Percentiles rank a stretch among this genome's conserved stretches.
Evolutionary conservation across 2,329 filamentous ascomycete genomes (phyloP).

Genomic region (Penicillium sp.): DNA sequence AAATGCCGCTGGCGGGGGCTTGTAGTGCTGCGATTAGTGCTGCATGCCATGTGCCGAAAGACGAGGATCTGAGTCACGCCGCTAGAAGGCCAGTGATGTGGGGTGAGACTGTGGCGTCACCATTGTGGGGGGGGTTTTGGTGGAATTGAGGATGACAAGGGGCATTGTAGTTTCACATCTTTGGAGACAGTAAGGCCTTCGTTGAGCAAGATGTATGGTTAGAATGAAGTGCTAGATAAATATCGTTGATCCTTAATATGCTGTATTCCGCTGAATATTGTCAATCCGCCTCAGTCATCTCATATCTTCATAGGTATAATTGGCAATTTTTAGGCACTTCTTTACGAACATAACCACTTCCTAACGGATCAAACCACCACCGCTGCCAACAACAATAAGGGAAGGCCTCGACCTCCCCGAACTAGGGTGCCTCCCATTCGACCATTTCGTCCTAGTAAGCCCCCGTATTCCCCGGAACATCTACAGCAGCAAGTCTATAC

Average conservation of each 20-base stretch:
- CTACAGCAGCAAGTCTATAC: too few relatives aligned
- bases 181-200: not conserved
- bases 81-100: constrained; percentile 26
- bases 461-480: too few relatives aligned
- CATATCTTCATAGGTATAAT: too few relatives aligned
- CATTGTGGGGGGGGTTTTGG: not conserved
- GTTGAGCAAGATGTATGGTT: constrained; percentile 2
- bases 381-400: too few relatives aligned
- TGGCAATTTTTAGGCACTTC: too few relatives aligned
- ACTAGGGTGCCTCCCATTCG: too few relatives aligned
- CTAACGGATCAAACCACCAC: too few relatives aligned
- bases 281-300: too few relatives aligned
- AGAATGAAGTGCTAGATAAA: not conserved
- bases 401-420: too few relatives aligned
- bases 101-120: constrained; percentile 19
- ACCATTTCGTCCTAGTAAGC: too few relatives aligned
- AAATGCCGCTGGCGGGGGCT: constrained; percentile 28
- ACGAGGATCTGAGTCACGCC: constrained; percentile 16
- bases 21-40: constrained; percentile 36
- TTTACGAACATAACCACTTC: too few relatives aligned
- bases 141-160: not conserved
- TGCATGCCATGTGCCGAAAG: constrained; percentile 27
- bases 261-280: too few relatives aligned
- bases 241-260: not conserved
- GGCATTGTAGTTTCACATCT: constrained; percentile 11